Base-by-base conservation (phyloP, 2,329 filamentous ascomycete species). In the Hypoxylon sp. region DNA sequence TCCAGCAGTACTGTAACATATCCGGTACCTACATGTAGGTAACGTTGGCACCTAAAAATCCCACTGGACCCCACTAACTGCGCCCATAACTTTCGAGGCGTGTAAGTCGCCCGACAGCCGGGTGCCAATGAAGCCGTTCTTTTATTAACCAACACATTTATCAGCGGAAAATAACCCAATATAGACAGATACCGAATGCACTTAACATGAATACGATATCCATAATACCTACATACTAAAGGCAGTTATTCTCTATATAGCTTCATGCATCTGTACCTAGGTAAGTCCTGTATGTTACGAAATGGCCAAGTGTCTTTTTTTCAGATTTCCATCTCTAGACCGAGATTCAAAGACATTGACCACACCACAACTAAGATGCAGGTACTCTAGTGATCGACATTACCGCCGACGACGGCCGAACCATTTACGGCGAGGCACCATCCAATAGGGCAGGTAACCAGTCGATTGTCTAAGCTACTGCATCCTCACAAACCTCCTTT, bases 371-470 rank as follows among this genome's bases (percentile, higher is more conserved):
- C n/a, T 35, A 35, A 30, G 26, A 32, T 23, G 16, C n/a, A 9
- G 25, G 23, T 42, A 23, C 29, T 34, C 25, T 34, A 45, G 27
- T 49, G 54, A 54, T 50, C 49, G 45, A 16, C 50, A 44, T 47
- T 46, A 35, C 44, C 40, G 23, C 53, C 49, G 43, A 56, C 53
- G 36, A 34, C 49, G 43, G 40, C 53, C 48, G 53, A 57, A 35
- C 36, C 31, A 27, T 53, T 53, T 30, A 31, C 31, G 15, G 42
- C 36, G 44, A 57, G 42, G 42, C 16, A 34, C 26, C 25, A 19
- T 56, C 44, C 4, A 49, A 53, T 57, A 44, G 19, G 54, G 45
- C 45, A 57, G 54, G 54, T 54, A 57, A 42, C 27, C 26, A 29
- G 31, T 17, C 36, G 20, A 5, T 17, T 26, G 13, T 26, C 19